Evolutionary conservation across 371 early-diverging fungal genomes (phyloP), one percentile per base, ranked within the genome.

Genomic region (Blastocladiella emersonii): DNA sequence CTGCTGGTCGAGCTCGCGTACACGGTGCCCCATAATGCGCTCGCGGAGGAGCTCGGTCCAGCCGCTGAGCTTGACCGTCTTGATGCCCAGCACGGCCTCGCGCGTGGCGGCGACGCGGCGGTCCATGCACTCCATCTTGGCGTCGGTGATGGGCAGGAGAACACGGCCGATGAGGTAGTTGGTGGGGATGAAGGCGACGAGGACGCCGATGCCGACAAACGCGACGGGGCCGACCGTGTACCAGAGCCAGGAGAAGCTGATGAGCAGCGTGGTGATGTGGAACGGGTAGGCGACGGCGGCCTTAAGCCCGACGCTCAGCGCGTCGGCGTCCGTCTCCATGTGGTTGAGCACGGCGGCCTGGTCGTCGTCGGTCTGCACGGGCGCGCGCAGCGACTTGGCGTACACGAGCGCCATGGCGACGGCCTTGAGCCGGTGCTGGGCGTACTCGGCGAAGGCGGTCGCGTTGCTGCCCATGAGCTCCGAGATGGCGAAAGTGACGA

Each of bases 251-350:
- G 0, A 75, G 63, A 45, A 94, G 92, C 72, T n/a, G n/a, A n/a
- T n/a, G n/a, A n/a, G n/a, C n/a, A n/a, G n/a, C n/a, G n/a, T n/a
- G n/a, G n/a, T n/a, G n/a, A n/a, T n/a, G n/a, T n/a, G n/a, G n/a
- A n/a, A n/a, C n/a, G n/a, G n/a, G n/a, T n/a, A n/a, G n/a, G 93
- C 92, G 65, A 93, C 83, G 23, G 93, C 89, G n/a, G 91, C 88
- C 66, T 88, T 85, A 91, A 51, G 30, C 53, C 27, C 13, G 27
- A 30, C 53, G 30, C 8, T 1, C 30, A 51, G 15, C 30, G 27
- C 36, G 36, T 45, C 34, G 13, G 63, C 53, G 30, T 51, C 53
- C 10, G 27, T 30, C 10, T 30, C 8, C 15, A 27, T 51, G 32
- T 30, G 53, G 17, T 25, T 51, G 30, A 51, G 13, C 10, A 51